These are phyloP conservation scores for Picea glauca DNA, from an alignment of 75 land plant species.

Conservation along the genomic window DNA sequence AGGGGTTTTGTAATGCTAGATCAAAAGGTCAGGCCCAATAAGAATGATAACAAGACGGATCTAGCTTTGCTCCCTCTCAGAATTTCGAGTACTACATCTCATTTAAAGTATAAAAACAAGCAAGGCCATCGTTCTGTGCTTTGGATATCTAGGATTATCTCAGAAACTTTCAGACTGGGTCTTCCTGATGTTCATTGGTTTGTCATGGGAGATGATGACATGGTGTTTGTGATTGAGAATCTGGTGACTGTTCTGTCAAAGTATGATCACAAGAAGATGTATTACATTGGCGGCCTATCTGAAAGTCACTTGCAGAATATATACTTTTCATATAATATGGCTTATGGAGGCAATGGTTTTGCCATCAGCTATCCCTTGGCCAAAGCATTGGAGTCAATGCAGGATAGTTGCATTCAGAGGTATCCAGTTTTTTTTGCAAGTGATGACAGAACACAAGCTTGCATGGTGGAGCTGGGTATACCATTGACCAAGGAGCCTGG, in stretches of 20 bases:
- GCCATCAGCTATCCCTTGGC: no score
- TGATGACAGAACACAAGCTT: no score
- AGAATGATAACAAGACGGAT: neutral
- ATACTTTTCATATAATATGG: no score
- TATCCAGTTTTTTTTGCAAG: no score
- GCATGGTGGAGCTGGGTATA: slow-evolving; percentile 54
- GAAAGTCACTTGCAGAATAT: no score
- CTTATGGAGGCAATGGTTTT: no score
- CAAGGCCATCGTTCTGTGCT: slow-evolving; percentile 59
- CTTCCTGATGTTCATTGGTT: slow-evolving; percentile 60
- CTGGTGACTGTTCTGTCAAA: no score
- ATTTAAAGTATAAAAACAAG: neutral
- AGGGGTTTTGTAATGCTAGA: slow-evolving; percentile 27
- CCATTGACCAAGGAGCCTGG: slow-evolving; percentile 78
- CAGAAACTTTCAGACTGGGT: slow-evolving; percentile 53
- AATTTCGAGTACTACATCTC: slow-evolving; percentile 34
- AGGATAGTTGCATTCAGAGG: no score
- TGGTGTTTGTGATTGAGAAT: no score
- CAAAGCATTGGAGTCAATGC: no score
- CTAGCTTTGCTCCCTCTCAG: slow-evolving; percentile 32
- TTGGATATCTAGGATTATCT: slow-evolving; percentile 61
- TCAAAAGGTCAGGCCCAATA: neutral
- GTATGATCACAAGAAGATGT: slow-evolving; percentile 21
- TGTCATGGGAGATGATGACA: slow-evolving; percentile 9
- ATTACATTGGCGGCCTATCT: slow-evolving; percentile 68